Evolutionary conservation across 2,329 filamentous ascomycete genomes (phyloP), one percentile per base, ranked within the genome.

Genomic region (Phyllosticta citribraziliensis): DNA sequence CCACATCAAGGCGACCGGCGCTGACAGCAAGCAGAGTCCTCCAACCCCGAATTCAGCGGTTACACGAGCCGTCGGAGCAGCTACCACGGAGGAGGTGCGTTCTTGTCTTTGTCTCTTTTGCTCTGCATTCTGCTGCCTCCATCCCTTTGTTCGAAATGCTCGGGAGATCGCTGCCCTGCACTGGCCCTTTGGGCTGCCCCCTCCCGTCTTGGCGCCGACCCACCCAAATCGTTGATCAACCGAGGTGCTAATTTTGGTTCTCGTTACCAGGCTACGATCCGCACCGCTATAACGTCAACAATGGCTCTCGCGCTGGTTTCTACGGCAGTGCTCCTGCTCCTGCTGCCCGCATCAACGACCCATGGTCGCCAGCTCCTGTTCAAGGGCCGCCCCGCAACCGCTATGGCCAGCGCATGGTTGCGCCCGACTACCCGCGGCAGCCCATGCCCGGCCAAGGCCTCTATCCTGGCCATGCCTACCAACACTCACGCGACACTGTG

Each of bases 401-500:
- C 20, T 75, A 75, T 63, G 73, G 68, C 60, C 65, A 67, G 51
- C 76, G 78, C 63, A 33, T 57, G 24, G 35, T 20, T 19, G 55
- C 53, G n/a, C 54, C 54, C 22, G 35, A 40, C 35, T 40, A 40
- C 12, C 35, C 53, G 30, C 55, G 55, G 22, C 72, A 75, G 1
- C 74, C 77, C 62, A 71, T 70, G 60, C 73, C 75, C 59, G 72
- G 70, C 35, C 72, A 76, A 62, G 71, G 68, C 52, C 69, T 76
- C 24, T 79, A 81, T 66, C 75, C 76, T 20, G 75, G 75, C 20
- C 78, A 82, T 64, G 76, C 74, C 20, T 88, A 92, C 72, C 87
- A 93, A 67, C 86, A 85, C 65, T 94, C 90, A 1, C 89, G 93
- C 73, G 91, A 96, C 72, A 96, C 91, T 1, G 88, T 95, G 53